These are phyloP conservation scores for Euptelea pleiosperma DNA, from an alignment of 164 flowering plant genomes.

Conservation along the genomic window DNA sequence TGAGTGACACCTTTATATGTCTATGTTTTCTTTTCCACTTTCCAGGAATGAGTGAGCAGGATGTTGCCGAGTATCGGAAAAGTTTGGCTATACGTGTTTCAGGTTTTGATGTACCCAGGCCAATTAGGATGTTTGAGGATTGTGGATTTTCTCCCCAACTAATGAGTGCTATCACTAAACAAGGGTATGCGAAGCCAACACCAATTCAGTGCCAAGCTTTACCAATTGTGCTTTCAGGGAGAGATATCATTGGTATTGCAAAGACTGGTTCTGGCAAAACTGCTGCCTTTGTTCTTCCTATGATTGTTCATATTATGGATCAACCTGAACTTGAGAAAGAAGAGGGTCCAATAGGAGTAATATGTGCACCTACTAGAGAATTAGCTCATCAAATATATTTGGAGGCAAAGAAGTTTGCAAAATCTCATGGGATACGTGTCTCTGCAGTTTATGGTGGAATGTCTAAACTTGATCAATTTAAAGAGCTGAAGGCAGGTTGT, in stretches of 20 bases:
- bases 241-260: slow-evolving; percentile 94
- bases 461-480: slow-evolving; percentile 97
- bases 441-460: slow-evolving; percentile 97
- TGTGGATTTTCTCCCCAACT: slow-evolving; percentile 74
- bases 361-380: slow-evolving; percentile 98
- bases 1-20: neutral
- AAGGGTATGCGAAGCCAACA: slow-evolving; percentile 93
- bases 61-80: slow-evolving; percentile 63
- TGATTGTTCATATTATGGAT: slow-evolving; percentile 95
- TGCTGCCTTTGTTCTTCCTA: slow-evolving; percentile 94
- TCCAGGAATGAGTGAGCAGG: slow-evolving; percentile 88
- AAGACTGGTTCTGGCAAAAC: slow-evolving; percentile 99
- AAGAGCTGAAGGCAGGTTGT: slow-evolving; percentile 96
- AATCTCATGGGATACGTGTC: slow-evolving; percentile 77
- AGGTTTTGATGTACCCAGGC: slow-evolving; percentile 92
- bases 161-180: slow-evolving; percentile 80
- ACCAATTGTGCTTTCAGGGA: slow-evolving; percentile 86
- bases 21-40: slow-evolving; percentile 3
- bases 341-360: slow-evolving; percentile 96
- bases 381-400: slow-evolving; percentile 91
- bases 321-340: slow-evolving; percentile 91
- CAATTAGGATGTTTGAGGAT: slow-evolving; percentile 81
- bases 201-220: slow-evolving; percentile 90
- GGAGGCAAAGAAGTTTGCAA: slow-evolving; percentile 86
- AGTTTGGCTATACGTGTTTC: slow-evolving; percentile 87